Conservation (phyloP, 2,329 filamentous ascomycete genomes). For the Scedosporium aurantiacum region DNA sequence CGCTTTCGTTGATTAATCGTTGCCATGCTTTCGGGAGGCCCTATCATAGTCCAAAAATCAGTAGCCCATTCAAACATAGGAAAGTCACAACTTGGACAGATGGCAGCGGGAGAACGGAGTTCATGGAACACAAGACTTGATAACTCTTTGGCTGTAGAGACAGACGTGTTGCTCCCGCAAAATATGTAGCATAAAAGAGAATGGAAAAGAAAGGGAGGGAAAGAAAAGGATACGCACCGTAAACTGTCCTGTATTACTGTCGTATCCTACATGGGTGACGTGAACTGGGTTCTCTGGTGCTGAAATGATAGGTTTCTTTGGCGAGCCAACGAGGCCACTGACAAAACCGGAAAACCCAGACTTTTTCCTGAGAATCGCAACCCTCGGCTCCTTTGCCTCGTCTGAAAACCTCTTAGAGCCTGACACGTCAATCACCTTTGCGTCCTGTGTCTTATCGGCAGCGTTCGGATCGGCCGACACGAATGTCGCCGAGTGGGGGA, state of each 20-base stretch:
- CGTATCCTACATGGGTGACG: slow-evolving; percentile 94
- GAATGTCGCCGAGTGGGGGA: slow-evolving; percentile 58
- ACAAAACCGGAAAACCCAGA: slow-evolving; percentile 81
- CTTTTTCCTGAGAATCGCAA: slow-evolving; percentile 63
- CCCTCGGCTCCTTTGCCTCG: slow-evolving; percentile 55
- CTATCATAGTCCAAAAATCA: slow-evolving; percentile 31
- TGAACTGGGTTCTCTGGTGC: slow-evolving; percentile 95
- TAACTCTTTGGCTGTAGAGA: too few species aligned
- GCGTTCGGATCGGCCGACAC: slow-evolving; percentile 40
- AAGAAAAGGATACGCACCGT: slow-evolving; percentile 51
- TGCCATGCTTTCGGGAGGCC: slow-evolving; percentile 98
- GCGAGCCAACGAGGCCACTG: slow-evolving; percentile 72
- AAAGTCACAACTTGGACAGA: not conserved
- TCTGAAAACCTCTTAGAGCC: slow-evolving; percentile 68
- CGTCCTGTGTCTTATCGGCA: slow-evolving; percentile 36
- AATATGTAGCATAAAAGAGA: not conserved
- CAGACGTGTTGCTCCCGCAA: too few species aligned
- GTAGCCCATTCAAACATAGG: slow-evolving; percentile 1
- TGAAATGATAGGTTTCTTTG: slow-evolving; percentile 88
- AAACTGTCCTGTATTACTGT: slow-evolving; percentile 92
- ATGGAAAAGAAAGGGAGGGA: slow-evolving; percentile 9
- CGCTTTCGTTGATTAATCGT: slow-evolving; percentile 85
- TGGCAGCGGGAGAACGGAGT: too few species aligned
- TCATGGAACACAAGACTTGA: too few species aligned
- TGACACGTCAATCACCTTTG: slow-evolving; percentile 33